Conservation (phyloP, 768 basidiomycete species). For the Hericium coralloides region DNA sequence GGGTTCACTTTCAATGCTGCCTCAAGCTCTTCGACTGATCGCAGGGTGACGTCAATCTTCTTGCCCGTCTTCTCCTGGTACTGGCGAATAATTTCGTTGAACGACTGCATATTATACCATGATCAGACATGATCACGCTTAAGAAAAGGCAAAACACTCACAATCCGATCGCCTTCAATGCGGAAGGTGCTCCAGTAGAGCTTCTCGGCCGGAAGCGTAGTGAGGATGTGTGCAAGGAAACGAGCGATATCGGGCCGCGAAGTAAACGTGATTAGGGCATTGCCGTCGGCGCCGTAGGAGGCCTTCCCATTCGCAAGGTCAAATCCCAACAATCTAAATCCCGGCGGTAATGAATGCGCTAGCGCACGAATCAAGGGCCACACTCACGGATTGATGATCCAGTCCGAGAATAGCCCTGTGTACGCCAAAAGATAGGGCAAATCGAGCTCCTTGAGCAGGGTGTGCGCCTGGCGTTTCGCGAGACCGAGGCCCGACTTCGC, state of each 20-base stretch:
- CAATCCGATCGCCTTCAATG: background rate
- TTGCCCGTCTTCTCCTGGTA: background rate
- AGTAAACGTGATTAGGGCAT: conserved; percentile 1
- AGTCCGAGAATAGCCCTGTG: background rate
- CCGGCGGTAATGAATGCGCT: no score
- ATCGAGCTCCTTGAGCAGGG: background rate
- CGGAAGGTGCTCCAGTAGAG: background rate
- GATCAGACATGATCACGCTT: background rate
- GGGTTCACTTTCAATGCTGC: background rate
- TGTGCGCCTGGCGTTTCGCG: background rate
- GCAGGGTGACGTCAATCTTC: background rate
- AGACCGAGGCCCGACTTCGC: background rate
- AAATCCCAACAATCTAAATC: background rate
- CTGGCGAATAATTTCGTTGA: background rate
- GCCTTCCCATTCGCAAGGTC: background rate
- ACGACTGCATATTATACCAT: background rate
- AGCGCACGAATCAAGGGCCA: no score
- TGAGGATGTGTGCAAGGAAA: conserved; percentile 1
- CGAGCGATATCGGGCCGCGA: background rate
- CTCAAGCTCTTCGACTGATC: background rate
- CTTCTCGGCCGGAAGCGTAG: background rate
- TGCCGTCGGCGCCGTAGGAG: background rate
- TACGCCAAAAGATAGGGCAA: background rate
- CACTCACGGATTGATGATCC: background rate
- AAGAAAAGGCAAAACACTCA: background rate